phyloP scores from a whole-genome alignment of 345 rosid genomes.

The sweet orange (Citrus sinensis) region DNA sequence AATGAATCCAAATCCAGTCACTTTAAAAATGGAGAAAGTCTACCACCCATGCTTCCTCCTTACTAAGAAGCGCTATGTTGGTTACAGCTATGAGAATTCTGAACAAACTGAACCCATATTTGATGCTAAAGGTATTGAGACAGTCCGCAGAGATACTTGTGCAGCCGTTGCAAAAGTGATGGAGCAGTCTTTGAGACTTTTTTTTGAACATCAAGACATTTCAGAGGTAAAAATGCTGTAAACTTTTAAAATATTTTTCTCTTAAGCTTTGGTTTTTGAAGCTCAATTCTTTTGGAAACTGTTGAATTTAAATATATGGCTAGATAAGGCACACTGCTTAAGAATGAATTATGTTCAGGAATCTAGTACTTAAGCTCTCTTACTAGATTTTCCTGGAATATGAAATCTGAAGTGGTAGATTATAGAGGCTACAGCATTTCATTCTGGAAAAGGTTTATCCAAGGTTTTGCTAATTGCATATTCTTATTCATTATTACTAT shows the following conservation, averaged over 20 bases:
- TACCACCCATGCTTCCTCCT: constrained; percentile 92
- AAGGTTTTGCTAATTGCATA: background rate
- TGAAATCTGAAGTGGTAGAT: background rate
- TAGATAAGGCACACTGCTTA: background rate
- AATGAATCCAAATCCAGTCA: constrained; percentile 89
- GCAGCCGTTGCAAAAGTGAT: constrained; percentile 76
- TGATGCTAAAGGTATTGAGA: constrained; percentile 98
- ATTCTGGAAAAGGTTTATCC: background rate
- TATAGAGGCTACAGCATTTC: background rate
- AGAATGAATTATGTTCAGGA: background rate
- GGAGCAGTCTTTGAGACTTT: constrained; percentile 86
- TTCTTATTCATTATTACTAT: background rate
- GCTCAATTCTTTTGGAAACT: background rate
- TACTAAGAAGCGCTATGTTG: constrained; percentile 94
- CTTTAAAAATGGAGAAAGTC: constrained; percentile 95
- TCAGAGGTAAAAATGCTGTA: constrained; percentile 40
- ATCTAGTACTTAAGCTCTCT: background rate
- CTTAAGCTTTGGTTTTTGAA: background rate
- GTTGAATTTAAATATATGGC: background rate
- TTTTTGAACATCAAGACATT: constrained; percentile 66
- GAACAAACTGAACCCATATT: constrained; percentile 68
- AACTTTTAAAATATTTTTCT: background rate
- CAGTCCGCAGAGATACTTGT: constrained; percentile 95
- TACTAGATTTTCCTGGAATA: background rate
- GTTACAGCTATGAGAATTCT: constrained; percentile 84